These are phyloP conservation scores for Dothiorella sarmentorum DNA, from an alignment of 2,329 filamentous ascomycete species.

Conservation along the genomic window DNA sequence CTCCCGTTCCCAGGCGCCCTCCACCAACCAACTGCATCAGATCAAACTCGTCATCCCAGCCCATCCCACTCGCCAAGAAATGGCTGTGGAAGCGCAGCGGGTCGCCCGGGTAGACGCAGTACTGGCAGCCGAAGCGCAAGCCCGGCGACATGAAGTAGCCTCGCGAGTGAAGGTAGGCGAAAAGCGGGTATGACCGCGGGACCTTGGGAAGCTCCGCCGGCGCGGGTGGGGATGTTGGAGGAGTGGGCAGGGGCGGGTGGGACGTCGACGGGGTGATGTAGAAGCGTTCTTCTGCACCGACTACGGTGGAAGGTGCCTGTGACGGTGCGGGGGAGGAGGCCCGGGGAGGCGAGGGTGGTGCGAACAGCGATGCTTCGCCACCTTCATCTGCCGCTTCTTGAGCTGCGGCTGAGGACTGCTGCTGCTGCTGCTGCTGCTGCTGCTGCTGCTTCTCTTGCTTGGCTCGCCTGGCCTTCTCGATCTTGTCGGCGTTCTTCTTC, in stretches of 20 bases:
- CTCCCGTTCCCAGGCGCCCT: slow-evolving; percentile 83
- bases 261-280: slow-evolving; percentile 47
- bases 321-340: slow-evolving; percentile 1
- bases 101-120: slow-evolving; percentile 93
- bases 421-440: too few relatives aligned
- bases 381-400: slow-evolving; percentile 24
- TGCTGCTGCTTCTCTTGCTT: slow-evolving; percentile 32
- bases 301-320: neutral
- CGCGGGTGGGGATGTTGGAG: slow-evolving; percentile 20
- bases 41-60: slow-evolving; percentile 84
- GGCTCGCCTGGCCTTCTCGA: slow-evolving; percentile 21
- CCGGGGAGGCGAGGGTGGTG: slow-evolving; percentile 20
- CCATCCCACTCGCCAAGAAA: slow-evolving; percentile 78
- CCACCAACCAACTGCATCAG: slow-evolving; percentile 82
- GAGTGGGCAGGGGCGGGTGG: slow-evolving; percentile 35
- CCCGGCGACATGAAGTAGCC: slow-evolving; percentile 90
- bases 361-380: slow-evolving; percentile 27
- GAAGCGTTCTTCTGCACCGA: slow-evolving; percentile 24
- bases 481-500: slow-evolving; percentile 18
- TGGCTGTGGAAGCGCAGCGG: slow-evolving; percentile 93
- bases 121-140: slow-evolving; percentile 89
- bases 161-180: slow-evolving; percentile 70
- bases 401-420: slow-evolving; percentile 23
- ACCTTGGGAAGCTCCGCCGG: slow-evolving; percentile 32
- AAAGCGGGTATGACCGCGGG: slow-evolving; percentile 63